Evolutionary conservation across 805 yeast genomes (phyloP).

Genomic region (Candida ortonii): DNA sequence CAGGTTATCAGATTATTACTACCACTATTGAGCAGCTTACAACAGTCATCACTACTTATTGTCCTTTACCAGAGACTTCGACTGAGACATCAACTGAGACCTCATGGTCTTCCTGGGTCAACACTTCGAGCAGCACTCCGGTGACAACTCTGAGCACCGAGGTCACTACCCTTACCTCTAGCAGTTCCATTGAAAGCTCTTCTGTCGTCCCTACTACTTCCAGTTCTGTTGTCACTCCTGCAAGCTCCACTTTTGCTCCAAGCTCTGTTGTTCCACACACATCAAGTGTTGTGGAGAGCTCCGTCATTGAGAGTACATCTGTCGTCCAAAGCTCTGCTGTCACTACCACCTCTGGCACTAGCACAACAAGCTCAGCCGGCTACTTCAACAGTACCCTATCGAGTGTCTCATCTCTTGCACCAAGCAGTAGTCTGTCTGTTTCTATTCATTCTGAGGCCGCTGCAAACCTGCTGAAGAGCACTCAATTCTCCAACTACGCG

Average conservation of each 20-base stretch:
- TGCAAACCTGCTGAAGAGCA: constrained; percentile 7
- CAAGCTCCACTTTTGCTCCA: not conserved
- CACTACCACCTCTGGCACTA: not conserved
- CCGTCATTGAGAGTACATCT: not conserved
- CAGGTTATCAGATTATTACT: constrained; percentile 7
- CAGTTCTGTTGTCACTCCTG: not conserved
- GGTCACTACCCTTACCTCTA: constrained; percentile 1
- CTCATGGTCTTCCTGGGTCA: constrained; percentile 1
- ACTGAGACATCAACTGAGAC: no score
- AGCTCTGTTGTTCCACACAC: not conserved
- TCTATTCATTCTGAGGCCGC: no score
- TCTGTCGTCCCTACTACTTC: not conserved
- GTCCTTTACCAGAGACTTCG: constrained; percentile 8
- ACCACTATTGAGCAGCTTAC: constrained; percentile 4
- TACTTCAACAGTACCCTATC: constrained; percentile 1
- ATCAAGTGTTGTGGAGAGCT: not conserved
- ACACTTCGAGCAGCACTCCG: constrained; percentile 1
- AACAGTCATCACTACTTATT: constrained; percentile 8
- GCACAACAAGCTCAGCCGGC: constrained; percentile 1
- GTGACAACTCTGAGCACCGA: constrained; percentile 1
- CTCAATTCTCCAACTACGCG: constrained; percentile 9
- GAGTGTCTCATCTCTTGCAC: not conserved
- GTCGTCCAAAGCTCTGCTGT: not conserved
- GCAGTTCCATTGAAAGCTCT: not conserved
- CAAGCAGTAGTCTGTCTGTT: no score